phyloP scores from a whole-genome alignment of 2,329 filamentous ascomycete species.

The Knufia fluminis region DNA sequence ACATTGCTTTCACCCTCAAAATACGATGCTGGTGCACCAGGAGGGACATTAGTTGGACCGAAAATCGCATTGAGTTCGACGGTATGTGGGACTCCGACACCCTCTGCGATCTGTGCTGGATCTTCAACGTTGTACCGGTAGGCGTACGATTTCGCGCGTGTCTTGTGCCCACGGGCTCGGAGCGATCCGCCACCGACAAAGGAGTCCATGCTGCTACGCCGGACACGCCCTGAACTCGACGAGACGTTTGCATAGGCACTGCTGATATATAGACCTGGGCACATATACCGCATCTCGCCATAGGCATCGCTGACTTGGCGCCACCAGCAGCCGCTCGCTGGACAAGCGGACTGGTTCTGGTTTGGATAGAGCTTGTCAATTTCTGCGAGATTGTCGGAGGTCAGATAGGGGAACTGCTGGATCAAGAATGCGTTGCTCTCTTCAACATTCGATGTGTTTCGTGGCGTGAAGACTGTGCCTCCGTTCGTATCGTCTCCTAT shows the following conservation, averaged over 20 bases:
- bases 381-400: slow-evolving; percentile 38
- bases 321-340: slow-evolving; percentile 45
- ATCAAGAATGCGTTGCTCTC: slow-evolving; percentile 49
- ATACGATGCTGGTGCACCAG: slow-evolving; percentile 13
- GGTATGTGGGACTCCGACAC: slow-evolving; percentile 58
- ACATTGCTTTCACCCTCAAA: slow-evolving; percentile 39
- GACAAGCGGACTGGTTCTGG: slow-evolving; percentile 24
- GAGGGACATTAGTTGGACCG: slow-evolving; percentile 48
- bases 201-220: too few relatives aligned
- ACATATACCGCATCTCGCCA: slow-evolving; percentile 58
- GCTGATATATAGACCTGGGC: slow-evolving; percentile 51
- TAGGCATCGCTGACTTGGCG: slow-evolving; percentile 50
- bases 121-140: slow-evolving; percentile 64
- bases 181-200: neutral
- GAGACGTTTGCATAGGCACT: slow-evolving; percentile 29
- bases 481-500: slow-evolving; percentile 55
- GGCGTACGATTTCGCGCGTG: slow-evolving; percentile 34
- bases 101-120: slow-evolving; percentile 40
- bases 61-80: slow-evolving; percentile 60
- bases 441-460: slow-evolving; percentile 36
- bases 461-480: slow-evolving; percentile 53
- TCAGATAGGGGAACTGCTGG: slow-evolving; percentile 50
- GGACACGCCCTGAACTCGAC: too few relatives aligned
- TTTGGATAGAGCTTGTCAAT: slow-evolving; percentile 51
- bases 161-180: neutral